These are phyloP conservation scores for Pinus tabuliformis DNA, from an alignment of 75 land plant species.

Conservation along the genomic window DNA sequence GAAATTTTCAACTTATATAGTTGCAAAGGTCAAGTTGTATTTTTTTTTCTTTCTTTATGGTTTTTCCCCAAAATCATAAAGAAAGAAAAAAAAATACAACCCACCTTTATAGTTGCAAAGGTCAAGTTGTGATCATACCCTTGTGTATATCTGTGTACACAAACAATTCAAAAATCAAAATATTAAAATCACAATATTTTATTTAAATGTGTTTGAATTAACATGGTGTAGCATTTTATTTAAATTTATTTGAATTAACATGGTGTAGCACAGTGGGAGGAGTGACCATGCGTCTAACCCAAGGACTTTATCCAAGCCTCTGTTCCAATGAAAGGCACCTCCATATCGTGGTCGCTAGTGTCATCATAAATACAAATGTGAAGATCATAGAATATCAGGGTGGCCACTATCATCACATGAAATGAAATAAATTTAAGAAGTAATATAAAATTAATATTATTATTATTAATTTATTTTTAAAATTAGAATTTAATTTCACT, in stretches of 20 bases:
- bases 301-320: conserved; percentile 86
- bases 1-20: too few relatives aligned
- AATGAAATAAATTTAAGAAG: too few relatives aligned
- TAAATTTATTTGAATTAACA: too few relatives aligned
- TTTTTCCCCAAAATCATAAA: neutral
- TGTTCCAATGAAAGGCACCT: conserved; percentile 93
- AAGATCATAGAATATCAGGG: neutral
- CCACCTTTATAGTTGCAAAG: conserved; percentile 82
- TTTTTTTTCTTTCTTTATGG: too few relatives aligned
- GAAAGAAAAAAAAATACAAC: neutral
- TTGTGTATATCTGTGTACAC: conserved; percentile 45
- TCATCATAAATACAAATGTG: neutral
- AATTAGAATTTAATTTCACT: too few relatives aligned
- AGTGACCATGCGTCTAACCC: too few relatives aligned
- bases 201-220: neutral
- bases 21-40: too few relatives aligned
- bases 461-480: too few relatives aligned
- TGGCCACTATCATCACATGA: too few relatives aligned
- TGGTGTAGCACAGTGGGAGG: too few relatives aligned
- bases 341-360: conserved; percentile 98
- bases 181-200: neutral
- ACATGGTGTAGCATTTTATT: neutral
- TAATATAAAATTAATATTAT: too few relatives aligned
- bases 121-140: conserved; percentile 67
- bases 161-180: conserved; percentile 1